Evolutionary conservation across 2,329 filamentous ascomycete genomes (phyloP).

Genomic region (Zymoseptoria passerinii): DNA sequence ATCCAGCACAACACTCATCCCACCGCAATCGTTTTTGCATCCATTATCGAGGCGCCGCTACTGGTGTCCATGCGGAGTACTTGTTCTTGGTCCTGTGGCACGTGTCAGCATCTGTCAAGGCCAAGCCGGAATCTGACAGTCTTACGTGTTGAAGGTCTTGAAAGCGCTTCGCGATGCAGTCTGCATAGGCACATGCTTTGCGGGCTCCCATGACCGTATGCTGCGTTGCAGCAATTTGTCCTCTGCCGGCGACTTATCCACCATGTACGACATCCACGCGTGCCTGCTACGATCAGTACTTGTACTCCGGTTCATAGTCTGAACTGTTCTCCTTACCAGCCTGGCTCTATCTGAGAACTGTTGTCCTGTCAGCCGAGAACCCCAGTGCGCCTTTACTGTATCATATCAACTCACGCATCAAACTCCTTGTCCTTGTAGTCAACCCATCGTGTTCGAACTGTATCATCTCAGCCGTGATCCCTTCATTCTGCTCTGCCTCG

Average conservation of each 20-base stretch:
- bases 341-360: slow-evolving; percentile 79
- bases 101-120: slow-evolving; percentile 1
- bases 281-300: slow-evolving; percentile 49
- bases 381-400: not conserved
- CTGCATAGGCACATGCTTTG: slow-evolving; percentile 63
- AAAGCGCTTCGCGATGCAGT: slow-evolving; percentile 72
- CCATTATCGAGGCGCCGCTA: slow-evolving; percentile 34
- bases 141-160: slow-evolving; percentile 93
- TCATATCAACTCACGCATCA: slow-evolving; percentile 52
- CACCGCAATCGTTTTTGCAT: not conserved
- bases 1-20: not conserved
- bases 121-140: slow-evolving; percentile 23
- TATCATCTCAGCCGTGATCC: slow-evolving; percentile 2
- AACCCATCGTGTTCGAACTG: slow-evolving; percentile 93
- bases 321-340: slow-evolving; percentile 50
- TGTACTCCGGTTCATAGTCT: not conserved
- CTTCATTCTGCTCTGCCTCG: slow-evolving; percentile 7
- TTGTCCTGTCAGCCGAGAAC: slow-evolving; percentile 32
- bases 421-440: slow-evolving; percentile 87
- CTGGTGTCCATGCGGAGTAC: slow-evolving; percentile 42
- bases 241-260: slow-evolving; percentile 74
- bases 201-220: slow-evolving; percentile 66
- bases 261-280: slow-evolving; percentile 90
- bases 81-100: slow-evolving; percentile 40
- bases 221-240: slow-evolving; percentile 64